A percentile compares a stretch with the other conserved stretches of the same genome.
phyloP scores from a whole-genome alignment of 2,329 filamentous ascomycete species.

The Trichoderma sp. region DNA sequence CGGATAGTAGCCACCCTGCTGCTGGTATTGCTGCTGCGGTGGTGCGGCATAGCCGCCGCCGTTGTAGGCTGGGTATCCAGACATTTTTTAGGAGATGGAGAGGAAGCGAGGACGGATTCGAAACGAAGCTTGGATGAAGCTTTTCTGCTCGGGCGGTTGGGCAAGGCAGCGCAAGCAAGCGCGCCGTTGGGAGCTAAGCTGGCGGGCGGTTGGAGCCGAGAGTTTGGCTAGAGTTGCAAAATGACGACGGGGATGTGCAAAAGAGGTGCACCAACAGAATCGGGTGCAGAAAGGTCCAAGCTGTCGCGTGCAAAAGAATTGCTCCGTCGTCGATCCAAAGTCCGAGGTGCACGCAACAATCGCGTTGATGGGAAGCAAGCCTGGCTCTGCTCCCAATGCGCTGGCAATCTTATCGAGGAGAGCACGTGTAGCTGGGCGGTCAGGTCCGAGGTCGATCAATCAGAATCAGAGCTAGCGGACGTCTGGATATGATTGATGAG shows the following conservation, averaged over 20 bases:
- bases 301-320: not conserved
- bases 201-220: not conserved
- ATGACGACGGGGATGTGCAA: not conserved
- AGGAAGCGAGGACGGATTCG: not conserved
- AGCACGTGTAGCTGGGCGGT: slow-evolving; percentile 19
- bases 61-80: slow-evolving; percentile 19
- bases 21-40: slow-evolving; percentile 31
- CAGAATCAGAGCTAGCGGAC: slow-evolving; percentile 4
- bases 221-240: not conserved
- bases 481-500: not conserved
- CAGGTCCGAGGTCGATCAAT: slow-evolving; percentile 4
- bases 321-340: not conserved
- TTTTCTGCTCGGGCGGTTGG: not conserved
- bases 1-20: slow-evolving; percentile 52
- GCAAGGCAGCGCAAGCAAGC: slow-evolving; percentile 12
- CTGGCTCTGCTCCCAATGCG: slow-evolving; percentile 2
- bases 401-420: slow-evolving; percentile 12
- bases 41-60: slow-evolving; percentile 21
- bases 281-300: not conserved
- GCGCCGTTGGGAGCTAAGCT: slow-evolving; percentile 8
- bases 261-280: not conserved
- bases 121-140: not conserved
- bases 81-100: slow-evolving; percentile 10
- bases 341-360: not conserved
- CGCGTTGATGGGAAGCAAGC: not conserved